These are phyloP conservation scores for Chlorella sorokiniana DNA, from an alignment of 139 green algal genomes.

Conservation along the genomic window DNA sequence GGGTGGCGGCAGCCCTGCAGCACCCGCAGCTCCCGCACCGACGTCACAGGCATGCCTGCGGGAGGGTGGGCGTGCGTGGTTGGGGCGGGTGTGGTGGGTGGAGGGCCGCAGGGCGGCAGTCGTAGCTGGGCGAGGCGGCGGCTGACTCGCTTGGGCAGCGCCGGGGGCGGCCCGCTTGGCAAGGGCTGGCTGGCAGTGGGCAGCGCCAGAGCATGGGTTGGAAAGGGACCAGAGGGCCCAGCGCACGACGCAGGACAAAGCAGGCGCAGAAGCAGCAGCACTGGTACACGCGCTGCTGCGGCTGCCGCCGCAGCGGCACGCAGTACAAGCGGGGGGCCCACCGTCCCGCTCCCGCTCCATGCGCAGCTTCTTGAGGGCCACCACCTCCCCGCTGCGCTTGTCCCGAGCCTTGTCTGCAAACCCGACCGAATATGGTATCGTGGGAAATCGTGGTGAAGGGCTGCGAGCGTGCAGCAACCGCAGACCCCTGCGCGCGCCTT, in stretches of 20 bases:
- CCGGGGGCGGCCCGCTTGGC: too few relatives aligned
- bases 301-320: not conserved
- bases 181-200: too few relatives aligned
- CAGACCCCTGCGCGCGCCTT: not conserved
- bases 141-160: not conserved
- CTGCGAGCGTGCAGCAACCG: not conserved
- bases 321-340: not conserved
- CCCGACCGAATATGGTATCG: not conserved
- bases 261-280: not conserved
- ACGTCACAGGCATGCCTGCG: slow-evolving; percentile 75
- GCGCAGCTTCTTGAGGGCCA: slow-evolving; percentile 80
- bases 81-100: not conserved
- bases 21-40: slow-evolving; percentile 75
- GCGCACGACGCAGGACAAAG: not conserved
- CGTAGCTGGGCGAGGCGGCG: not conserved
- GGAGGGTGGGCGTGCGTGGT: not conserved
- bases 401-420: slow-evolving; percentile 68
- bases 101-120: not conserved
- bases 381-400: slow-evolving; percentile 66
- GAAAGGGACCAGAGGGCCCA: not conserved
- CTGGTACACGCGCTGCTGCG: not conserved
- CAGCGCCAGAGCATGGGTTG: not conserved
- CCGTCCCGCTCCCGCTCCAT: slow-evolving; percentile 62
- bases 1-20: slow-evolving; percentile 68
- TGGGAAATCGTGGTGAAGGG: not conserved